Evolutionary conservation across 345 rosid genomes (phyloP).

Genomic region (Arabis alpina): DNA sequence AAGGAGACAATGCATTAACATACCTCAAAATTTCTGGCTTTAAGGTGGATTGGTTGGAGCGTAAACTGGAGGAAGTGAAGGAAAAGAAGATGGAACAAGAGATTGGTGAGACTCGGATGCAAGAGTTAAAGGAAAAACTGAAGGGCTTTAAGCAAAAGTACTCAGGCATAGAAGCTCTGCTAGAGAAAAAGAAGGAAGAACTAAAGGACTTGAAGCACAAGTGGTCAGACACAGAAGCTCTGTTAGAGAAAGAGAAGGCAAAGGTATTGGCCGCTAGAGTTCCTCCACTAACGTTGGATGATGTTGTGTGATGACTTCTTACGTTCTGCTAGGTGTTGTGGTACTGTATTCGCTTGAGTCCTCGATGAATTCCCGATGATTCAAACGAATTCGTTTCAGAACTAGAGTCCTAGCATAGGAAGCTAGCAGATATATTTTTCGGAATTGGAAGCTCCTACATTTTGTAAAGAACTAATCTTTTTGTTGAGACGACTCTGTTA

Average conservation of each 20-base stretch:
- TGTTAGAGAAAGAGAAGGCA: no score
- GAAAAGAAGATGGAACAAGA: constrained; percentile 5
- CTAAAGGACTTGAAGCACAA: no score
- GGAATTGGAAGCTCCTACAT: background rate
- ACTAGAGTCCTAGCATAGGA: background rate
- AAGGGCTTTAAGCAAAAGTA: no score
- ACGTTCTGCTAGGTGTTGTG: background rate
- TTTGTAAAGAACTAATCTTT: no score
- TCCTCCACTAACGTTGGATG: background rate
- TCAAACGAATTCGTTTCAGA: no score
- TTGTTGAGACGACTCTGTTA: background rate
- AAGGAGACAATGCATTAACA: background rate
- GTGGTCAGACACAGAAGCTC: no score
- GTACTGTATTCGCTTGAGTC: no score
- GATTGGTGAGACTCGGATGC: background rate
- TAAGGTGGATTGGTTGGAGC: constrained; percentile 24
- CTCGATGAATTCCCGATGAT: no score
- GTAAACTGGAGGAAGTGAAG: background rate
- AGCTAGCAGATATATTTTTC: background rate
- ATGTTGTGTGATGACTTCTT: background rate
- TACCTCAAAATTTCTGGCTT: background rate
- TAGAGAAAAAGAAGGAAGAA: background rate
- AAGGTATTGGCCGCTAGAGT: background rate
- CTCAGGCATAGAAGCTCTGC: no score
- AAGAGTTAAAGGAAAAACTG: background rate